phyloP scores from a whole-genome alignment of 2,329 filamentous ascomycete species.

The Anisogramma anomala region DNA sequence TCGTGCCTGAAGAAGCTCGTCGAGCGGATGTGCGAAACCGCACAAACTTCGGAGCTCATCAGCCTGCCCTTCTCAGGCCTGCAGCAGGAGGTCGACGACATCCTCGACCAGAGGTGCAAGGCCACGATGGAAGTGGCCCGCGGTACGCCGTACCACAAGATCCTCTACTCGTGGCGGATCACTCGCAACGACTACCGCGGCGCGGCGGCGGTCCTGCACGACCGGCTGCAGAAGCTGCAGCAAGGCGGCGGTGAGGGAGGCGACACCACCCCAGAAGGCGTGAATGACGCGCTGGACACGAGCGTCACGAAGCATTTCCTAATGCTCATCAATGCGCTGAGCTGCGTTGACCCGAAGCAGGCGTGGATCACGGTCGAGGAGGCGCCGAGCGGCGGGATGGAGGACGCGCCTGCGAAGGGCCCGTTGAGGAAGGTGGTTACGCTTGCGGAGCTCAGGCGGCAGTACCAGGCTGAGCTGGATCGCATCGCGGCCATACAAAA shows the following conservation, averaged over 20 bases:
- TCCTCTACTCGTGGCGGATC: constrained; percentile 85
- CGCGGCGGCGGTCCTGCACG: constrained; percentile 50
- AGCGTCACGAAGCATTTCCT: constrained; percentile 66
- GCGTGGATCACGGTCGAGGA: constrained; percentile 62
- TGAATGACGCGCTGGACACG: constrained; percentile 49
- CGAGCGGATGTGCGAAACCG: constrained; percentile 56
- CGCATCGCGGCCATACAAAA: constrained; percentile 77
- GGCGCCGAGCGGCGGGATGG: constrained; percentile 8
- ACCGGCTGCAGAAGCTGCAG: constrained; percentile 51
- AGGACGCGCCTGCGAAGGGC: constrained; percentile 12
- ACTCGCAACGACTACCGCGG: constrained; percentile 78
- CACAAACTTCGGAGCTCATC: constrained; percentile 56
- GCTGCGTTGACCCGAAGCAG: constrained; percentile 71
- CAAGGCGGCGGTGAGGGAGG: constrained; percentile 49
- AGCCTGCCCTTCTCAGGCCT: constrained; percentile 69
- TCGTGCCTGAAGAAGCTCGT: constrained; percentile 61
- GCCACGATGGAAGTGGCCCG: constrained; percentile 53
- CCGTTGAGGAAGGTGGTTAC: constrained; percentile 68
- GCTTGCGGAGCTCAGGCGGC: constrained; percentile 71
- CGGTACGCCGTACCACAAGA: constrained; percentile 68
- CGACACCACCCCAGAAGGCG: constrained; percentile 41
- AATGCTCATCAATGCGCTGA: constrained; percentile 85
- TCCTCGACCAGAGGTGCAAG: constrained; percentile 61
- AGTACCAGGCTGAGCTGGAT: constrained; percentile 85
- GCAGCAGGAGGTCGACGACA: constrained; percentile 65